Evolutionary conservation across 2,329 filamentous ascomycete species (phyloP), one percentile per base, ranked within the genome.

Genomic region (Triangularia verruculosa): DNA sequence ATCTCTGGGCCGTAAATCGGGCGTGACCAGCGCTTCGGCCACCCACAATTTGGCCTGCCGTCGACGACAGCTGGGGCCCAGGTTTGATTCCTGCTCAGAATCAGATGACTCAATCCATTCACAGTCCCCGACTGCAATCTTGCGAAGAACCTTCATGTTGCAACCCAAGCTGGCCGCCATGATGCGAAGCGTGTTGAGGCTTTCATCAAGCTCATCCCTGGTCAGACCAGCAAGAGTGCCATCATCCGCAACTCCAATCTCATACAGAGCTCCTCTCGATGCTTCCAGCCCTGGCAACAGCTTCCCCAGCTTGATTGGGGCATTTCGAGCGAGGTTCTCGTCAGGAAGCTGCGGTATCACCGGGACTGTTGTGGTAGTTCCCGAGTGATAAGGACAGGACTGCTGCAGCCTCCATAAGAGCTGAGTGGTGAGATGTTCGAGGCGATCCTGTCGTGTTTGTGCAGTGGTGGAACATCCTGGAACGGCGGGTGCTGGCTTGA

Each of bases 111-210:
- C 86, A 3, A 80, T 71, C 88, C 89, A 92, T 72, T 96, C 89
- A 72, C 93, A 96, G 28, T 91, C 86, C 12, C 94, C 95, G 17
- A 99, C 93, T 56, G 87, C 83, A 30, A 98, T 89, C 79, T 88
- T 90, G 15, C 93, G 89, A 27, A 93, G 80, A 22, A 98, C 84
- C 69, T 94, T 88, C 5, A 97, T 89, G 59, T 85, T 86, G 71
- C 95, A 98, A 4, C 95, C 94, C 57, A 99, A 78, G 73, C 92
- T 96, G 11, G 92, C 90, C 39, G 95, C 94, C 94, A 99, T 99
- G 58, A 91, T 87, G 65, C 88, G 86, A 39, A 99, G 78, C 63
- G 93, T 97, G 51, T 84, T 85, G 65, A 98, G 82, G 74, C 93
- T 97, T 76, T 98, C 94, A 66, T 94, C 86, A 82, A 99, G 86